Evolutionary conservation across 371 early-diverging fungal genomes (phyloP), one percentile per base, ranked within the genome.

Genomic region (Rhizomucor miehei): DNA sequence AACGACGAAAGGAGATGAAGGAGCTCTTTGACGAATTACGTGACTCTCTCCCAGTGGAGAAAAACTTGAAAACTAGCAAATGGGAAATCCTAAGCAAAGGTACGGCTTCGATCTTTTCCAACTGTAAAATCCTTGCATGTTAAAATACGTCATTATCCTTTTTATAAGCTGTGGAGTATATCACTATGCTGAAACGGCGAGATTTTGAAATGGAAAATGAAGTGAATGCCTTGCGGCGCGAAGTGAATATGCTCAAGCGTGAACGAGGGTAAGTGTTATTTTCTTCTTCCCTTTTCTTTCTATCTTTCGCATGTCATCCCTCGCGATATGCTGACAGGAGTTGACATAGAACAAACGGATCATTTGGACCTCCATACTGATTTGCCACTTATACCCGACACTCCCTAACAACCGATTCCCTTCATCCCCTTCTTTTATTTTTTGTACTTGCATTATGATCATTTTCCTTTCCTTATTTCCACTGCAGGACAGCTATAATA

Each of bases 1-100:
- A 89, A 48, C 77, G 93, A 29, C 78, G 93, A 46, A 87, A 86
- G 64, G 91, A 93, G 56, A 89, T 93, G 91, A 91, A 91, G 60
- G 86, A 87, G 19, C 72, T 93, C 23, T 93, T 93, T 84, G 93
- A 93, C 65, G 86, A 88, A 51, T 69, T 93, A 20, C 75, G 90
- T 40, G 86, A 85, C 51, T 73, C 82, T 14, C 63, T 91, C 48
- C 91, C 92, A 5, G 80, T 86, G 8, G 88, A 90, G 57, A 84
- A 84, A 48, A 84, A 79, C 54, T 69, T 87, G 44, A 89, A 89
- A 60, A 82, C 88, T 25, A 88, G 89, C 74, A 93, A 93, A 68
- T 91, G 92, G 90, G 93, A 93, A 61, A 85, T 91, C 24, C 62
- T 93, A 21, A 87, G 82, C 56, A 90, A 90, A 85, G 88, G 84